Evolutionary conservation across 805 yeast genomes (phyloP), one percentile per base, ranked within the genome.

Genomic region (Lachancea dasiensis): DNA sequence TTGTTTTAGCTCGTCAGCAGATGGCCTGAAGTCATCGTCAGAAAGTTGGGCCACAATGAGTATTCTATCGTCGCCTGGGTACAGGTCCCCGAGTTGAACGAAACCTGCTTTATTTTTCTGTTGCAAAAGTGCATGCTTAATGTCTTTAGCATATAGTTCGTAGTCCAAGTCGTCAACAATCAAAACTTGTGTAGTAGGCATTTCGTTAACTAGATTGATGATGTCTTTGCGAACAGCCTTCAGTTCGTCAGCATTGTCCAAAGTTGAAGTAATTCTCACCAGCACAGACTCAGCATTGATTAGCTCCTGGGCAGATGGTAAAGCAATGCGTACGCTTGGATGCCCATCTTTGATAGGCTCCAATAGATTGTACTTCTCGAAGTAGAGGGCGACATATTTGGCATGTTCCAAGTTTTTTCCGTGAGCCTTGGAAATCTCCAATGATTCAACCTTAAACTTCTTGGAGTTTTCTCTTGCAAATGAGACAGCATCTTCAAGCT

Each of bases 351-450:
- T 65, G 44, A 76, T 60, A n/a, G 47, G 40, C 29, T 62, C 50
- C 47, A 81, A 70, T 25, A 65, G 56, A 22, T 74, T 72, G 41
- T 75, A 65, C 44, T 72, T 67, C 38, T 64, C 58, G 48, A 92
- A 80, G 58, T 70, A 84, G 9, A 81, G 70, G 29, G 86, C 81
- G 40, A 92, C 68, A 27, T 78, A 72, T 44, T 76, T 75, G 7
- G 95, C 96, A 52, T 92, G 97, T 13, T 66, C 58, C 37, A 75
- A 55, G 54, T 85, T 76, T 47, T 83, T 85, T 52, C 86, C 84
- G 59, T 92, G 97, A 21, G 97, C 95, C 61, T 75, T 81, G 8
- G 94, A 78, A 60, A 92, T 79, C 52, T 87, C 95, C 54, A 92
- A 69, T 24, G 77, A 64, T 47, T 79, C 86, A 27, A 80, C 75